Evolutionary conservation across 2,329 filamentous ascomycete genomes (phyloP).

Genomic region (Sclerotinia trifoliorum): DNA sequence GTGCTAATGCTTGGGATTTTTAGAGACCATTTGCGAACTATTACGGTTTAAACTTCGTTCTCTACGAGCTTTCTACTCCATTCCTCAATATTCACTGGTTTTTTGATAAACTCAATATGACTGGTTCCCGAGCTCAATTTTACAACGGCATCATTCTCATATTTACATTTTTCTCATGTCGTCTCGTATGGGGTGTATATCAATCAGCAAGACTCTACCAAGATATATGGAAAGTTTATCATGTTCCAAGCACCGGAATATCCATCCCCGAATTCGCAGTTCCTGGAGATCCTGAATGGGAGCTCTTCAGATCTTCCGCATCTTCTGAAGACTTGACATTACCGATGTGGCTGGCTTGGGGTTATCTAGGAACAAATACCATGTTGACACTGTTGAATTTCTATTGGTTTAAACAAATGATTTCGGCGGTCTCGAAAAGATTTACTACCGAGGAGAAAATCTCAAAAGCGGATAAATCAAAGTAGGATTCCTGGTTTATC

Average conservation of each 20-base stretch:
- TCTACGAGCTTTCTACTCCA: slow-evolving; percentile 80
- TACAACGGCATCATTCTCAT: slow-evolving; percentile 74
- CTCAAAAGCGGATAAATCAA: background rate
- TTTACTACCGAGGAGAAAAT: slow-evolving; percentile 18
- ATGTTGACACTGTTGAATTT: slow-evolving; percentile 74
- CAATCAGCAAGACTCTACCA: slow-evolving; percentile 65
- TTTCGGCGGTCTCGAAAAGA: slow-evolving; percentile 32
- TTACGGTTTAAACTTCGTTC: slow-evolving; percentile 75
- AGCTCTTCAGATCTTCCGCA: slow-evolving; percentile 42
- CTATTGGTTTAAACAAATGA: slow-evolving; percentile 84
- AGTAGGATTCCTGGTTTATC: background rate
- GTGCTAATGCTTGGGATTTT: background rate
- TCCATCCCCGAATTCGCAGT: slow-evolving; percentile 25
- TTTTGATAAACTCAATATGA: slow-evolving; percentile 78
- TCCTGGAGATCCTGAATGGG: slow-evolving; percentile 32
- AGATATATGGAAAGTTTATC: slow-evolving; percentile 58
- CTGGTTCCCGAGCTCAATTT: slow-evolving; percentile 70
- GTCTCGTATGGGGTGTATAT: slow-evolving; percentile 75
- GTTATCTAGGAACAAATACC: slow-evolving; percentile 69
- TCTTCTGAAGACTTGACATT: slow-evolving; percentile 46
- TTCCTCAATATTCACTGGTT: slow-evolving; percentile 90
- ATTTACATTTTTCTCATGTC: slow-evolving; percentile 69
- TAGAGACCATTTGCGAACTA: slow-evolving; percentile 82
- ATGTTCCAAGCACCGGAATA: background rate
- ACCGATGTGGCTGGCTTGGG: slow-evolving; percentile 66